Base-by-base conservation (phyloP, 2,329 filamentous ascomycete species). In the Beauveria scarabaeidicola region DNA sequence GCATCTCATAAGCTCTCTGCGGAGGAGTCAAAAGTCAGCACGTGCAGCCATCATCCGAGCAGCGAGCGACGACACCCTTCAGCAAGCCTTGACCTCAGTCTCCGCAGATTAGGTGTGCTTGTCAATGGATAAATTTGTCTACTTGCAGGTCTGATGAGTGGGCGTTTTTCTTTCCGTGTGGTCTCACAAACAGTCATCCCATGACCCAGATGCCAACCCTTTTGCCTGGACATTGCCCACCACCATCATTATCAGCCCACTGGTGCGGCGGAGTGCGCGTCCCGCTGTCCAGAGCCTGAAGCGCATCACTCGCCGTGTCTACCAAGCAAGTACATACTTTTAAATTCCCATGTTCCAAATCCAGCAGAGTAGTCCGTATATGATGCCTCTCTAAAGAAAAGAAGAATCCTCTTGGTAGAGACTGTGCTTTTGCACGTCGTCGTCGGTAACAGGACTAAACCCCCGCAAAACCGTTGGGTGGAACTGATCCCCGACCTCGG, bases 401-500 rank as follows among this genome's bases (percentile, higher is more conserved):
- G 6, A 15, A 3, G 0, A 19, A 2, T 43, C 2, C 3, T 27
- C 9, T 15, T 15, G 17, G 9, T 44, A 44, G 38, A 54, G 32
- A 44, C 11, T 13, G 8, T 11, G 15, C 17, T 6, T 44, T 54
- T 17, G 51, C 15, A 23, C 21, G 53, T 65, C 0, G 19, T 21
- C 5, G 23, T 27, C 15, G 29, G 7, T 5, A 36, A 40, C 3
- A 48, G 13, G 21, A 55, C 17, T 17, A 1, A 32, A 15, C 32
- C 41, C 53, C 54, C 54, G 54, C 54, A 57, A 43, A 40, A 32
- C 54, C 23, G 43, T 47, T 41, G 54, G 41, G 54, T 57, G 54
- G 54, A 57, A 57, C 54, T 44, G 23, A 47, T 56, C 29, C 32
- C 40, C 53, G 54, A 57, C 54, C 32, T 57, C 54, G 54, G 54